These are phyloP conservation scores for Haematococcus lacustris DNA, from an alignment of 139 green algal genomes.

Conservation along the genomic window DNA sequence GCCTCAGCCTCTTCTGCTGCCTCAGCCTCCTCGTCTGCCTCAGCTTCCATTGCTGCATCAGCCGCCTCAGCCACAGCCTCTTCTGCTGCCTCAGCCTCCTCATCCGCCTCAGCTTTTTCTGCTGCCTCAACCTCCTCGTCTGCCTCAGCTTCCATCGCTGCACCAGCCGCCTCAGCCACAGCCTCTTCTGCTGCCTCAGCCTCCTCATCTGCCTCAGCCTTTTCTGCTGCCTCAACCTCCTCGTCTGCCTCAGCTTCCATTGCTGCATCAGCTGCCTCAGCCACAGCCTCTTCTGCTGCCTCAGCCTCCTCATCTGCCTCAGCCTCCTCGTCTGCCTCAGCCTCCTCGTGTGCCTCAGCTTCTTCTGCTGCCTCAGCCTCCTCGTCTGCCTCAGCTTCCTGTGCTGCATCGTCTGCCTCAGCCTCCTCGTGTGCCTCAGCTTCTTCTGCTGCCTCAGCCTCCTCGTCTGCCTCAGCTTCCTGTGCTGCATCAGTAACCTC, in stretches of 20 bases:
- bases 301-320: neutral
- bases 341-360: neutral
- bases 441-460: neutral
- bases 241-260: too few species aligned
- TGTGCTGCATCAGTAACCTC: neutral
- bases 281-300: neutral
- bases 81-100: too few species aligned
- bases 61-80: too few species aligned
- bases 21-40: too few species aligned
- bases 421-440: neutral
- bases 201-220: neutral
- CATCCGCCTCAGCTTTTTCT: too few species aligned
- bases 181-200: neutral
- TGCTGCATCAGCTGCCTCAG: neutral
- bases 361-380: neutral
- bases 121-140: too few species aligned
- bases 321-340: neutral
- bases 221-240: neutral
- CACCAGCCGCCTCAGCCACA: too few species aligned
- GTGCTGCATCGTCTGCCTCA: neutral
- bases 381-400: neutral
- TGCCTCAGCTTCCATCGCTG: too few species aligned
- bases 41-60: too few species aligned
- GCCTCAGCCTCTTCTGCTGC: too few species aligned
- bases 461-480: neutral